phyloP scores from a whole-genome alignment of 345 rosid species.

The Rhizophora mangle region DNA sequence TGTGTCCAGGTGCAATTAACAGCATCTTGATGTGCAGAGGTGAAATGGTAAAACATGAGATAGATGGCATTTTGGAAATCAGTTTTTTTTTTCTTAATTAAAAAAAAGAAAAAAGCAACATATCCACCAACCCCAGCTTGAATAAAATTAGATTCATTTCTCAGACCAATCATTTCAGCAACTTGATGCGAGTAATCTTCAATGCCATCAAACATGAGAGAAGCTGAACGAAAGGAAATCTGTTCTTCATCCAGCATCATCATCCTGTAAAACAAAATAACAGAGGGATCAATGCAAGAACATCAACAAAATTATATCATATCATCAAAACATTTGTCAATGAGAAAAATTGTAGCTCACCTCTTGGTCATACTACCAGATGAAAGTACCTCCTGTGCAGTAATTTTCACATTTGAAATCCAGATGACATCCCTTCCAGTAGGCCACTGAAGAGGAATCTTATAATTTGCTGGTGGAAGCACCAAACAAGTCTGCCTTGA shows the following conservation, averaged over 20 bases:
- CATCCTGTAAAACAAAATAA: slow-evolving; percentile 55
- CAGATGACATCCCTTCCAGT: slow-evolving; percentile 92
- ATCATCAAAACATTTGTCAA: neutral
- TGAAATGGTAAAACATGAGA: too few species aligned
- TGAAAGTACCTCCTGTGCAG: slow-evolving; percentile 86
- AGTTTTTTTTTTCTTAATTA: too few species aligned
- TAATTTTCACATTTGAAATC: slow-evolving; percentile 81
- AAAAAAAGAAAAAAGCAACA: neutral
- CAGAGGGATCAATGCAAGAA: slow-evolving; percentile 9
- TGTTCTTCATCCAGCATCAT: slow-evolving; percentile 97
- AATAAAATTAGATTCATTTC: slow-evolving; percentile 72
- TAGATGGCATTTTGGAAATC: neutral
- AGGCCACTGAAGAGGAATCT: slow-evolving; percentile 95
- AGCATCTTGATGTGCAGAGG: too few species aligned
- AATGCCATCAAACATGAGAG: slow-evolving; percentile 79
- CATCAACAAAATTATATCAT: slow-evolving; percentile 7
- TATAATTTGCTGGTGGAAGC: slow-evolving; percentile 69
- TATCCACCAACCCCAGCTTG: slow-evolving; percentile 78
- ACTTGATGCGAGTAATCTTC: slow-evolving; percentile 99
- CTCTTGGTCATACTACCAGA: slow-evolving; percentile 96
- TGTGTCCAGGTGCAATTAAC: too few species aligned
- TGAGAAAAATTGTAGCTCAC: slow-evolving; percentile 29
- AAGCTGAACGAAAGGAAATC: slow-evolving; percentile 88
- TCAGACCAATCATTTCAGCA: slow-evolving; percentile 92
- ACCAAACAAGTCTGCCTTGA: slow-evolving; percentile 60